These are phyloP conservation scores for Xanthoconium purpureum DNA, from an alignment of 768 basidiomycete species.

Conservation along the genomic window DNA sequence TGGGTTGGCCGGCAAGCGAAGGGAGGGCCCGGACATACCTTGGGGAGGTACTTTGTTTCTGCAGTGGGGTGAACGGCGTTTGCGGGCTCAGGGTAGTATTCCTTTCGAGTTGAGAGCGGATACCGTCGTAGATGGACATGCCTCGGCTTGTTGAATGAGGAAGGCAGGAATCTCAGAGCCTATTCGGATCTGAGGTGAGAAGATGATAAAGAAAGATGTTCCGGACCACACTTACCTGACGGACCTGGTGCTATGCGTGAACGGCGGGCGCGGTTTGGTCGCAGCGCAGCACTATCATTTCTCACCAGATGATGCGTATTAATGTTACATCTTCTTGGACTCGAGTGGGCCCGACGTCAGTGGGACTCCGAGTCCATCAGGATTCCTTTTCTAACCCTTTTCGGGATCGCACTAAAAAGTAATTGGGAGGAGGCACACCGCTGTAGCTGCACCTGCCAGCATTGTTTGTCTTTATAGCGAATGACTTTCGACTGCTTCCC, in stretches of 20 bases:
- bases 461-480: too few relatives aligned
- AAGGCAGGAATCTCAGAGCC: slow-evolving; percentile 9
- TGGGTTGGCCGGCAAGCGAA: neutral
- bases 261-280: slow-evolving; percentile 3
- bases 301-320: too few relatives aligned
- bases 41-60: slow-evolving; percentile 83
- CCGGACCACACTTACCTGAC: slow-evolving; percentile 20
- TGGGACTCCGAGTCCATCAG: too few relatives aligned
- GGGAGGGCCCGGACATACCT: slow-evolving; percentile 59
- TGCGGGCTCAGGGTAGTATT: slow-evolving; percentile 75
- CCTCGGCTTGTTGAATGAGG: slow-evolving; percentile 7
- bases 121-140: slow-evolving; percentile 58
- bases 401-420: too few relatives aligned
- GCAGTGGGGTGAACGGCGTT: slow-evolving; percentile 69
- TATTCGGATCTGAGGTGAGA: slow-evolving; percentile 7
- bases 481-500: too few relatives aligned
- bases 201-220: slow-evolving; percentile 7
- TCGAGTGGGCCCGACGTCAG: too few relatives aligned
- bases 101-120: slow-evolving; percentile 90
- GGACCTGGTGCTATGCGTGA: slow-evolving; percentile 11
- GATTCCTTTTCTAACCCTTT: too few relatives aligned
- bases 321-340: too few relatives aligned
- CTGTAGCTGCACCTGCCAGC: too few relatives aligned
- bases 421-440: too few relatives aligned
- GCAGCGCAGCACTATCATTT: too few relatives aligned